phyloP scores from a whole-genome alignment of 2,329 filamentous ascomycete species.

The Fusarium fujikuroi region DNA sequence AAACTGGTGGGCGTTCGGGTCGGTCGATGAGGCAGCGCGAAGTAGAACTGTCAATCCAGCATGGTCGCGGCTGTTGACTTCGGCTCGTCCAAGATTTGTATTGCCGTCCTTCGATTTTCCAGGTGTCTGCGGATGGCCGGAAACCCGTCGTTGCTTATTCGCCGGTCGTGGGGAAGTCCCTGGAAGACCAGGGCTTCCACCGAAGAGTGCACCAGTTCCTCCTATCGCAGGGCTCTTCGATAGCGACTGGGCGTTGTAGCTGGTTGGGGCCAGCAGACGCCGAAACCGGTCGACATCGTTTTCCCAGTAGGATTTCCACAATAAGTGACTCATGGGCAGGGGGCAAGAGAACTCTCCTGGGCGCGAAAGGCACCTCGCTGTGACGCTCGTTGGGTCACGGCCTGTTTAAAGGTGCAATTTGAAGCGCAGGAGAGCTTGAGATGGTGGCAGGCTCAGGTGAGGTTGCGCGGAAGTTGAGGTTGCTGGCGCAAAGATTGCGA shows the following conservation, averaged over 20 bases:
- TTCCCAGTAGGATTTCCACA: slow-evolving; percentile 97
- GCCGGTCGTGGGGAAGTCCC: slow-evolving; percentile 62
- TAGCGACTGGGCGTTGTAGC: slow-evolving; percentile 64
- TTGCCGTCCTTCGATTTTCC: slow-evolving; percentile 59
- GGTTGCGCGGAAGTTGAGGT: neutral
- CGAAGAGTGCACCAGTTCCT: slow-evolving; percentile 45
- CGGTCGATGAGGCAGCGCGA: slow-evolving; percentile 81
- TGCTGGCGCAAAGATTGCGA: slow-evolving; percentile 26
- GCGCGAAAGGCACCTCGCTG: slow-evolving; percentile 82
- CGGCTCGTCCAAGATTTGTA: slow-evolving; percentile 62
- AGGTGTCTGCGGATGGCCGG: slow-evolving; percentile 58
- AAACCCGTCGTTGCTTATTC: slow-evolving; percentile 63
- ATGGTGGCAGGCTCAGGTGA: slow-evolving; percentile 1
- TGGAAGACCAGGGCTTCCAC: slow-evolving; percentile 55
- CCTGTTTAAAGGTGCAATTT: slow-evolving; percentile 83
- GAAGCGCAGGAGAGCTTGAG: slow-evolving; percentile 48
- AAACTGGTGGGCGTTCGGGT: slow-evolving; percentile 76
- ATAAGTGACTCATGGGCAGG: slow-evolving; percentile 87
- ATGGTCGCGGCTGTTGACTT: slow-evolving; percentile 87
- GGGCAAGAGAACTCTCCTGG: slow-evolving; percentile 50
- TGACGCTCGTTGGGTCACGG: slow-evolving; percentile 86
- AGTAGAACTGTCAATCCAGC: slow-evolving; percentile 85
- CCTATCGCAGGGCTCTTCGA: slow-evolving; percentile 64
- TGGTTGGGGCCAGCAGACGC: slow-evolving; percentile 81
- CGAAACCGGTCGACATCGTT: slow-evolving; percentile 97